Evolutionary conservation across 2,329 filamentous ascomycete genomes (phyloP).

Genomic region (Sporothrix schenckii): DNA sequence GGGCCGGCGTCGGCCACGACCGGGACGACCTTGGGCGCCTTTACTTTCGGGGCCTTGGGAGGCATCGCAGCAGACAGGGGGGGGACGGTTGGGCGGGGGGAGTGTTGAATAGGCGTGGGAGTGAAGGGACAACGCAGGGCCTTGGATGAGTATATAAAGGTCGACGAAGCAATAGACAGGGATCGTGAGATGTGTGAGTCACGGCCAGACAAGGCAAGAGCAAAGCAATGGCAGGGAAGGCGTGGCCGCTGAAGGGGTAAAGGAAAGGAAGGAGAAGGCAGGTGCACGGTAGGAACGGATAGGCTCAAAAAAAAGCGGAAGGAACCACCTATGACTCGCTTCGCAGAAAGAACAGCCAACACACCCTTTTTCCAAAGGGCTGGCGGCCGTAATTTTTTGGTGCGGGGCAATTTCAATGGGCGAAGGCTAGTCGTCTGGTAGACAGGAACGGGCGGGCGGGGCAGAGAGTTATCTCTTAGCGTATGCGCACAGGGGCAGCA

Average conservation of each 20-base stretch:
- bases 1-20: constrained; percentile 40
- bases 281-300: not conserved
- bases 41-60: constrained; percentile 34
- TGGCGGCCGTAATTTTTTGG: constrained; percentile 22
- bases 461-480: constrained; percentile 19
- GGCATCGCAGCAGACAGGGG: constrained; percentile 12
- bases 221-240: constrained; percentile 22
- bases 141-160: not conserved
- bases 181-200: constrained; percentile 16
- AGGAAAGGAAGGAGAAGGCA: not conserved
- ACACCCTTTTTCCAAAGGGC: not conserved
- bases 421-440: not conserved
- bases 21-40: constrained; percentile 35
- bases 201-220: not conserved
- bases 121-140: not conserved
- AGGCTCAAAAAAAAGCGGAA: not conserved
- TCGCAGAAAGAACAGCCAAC: constrained; percentile 10
- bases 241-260: not conserved
- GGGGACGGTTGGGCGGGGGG: not conserved
- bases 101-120: not conserved
- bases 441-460: constrained; percentile 15
- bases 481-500: constrained; percentile 1
- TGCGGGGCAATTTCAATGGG: constrained; percentile 29
- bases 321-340: not conserved
- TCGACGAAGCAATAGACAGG: not conserved